Evolutionary conservation across 176 grass and related monocot genomes (phyloP).

Genomic region (Triticum dicoccoides): DNA sequence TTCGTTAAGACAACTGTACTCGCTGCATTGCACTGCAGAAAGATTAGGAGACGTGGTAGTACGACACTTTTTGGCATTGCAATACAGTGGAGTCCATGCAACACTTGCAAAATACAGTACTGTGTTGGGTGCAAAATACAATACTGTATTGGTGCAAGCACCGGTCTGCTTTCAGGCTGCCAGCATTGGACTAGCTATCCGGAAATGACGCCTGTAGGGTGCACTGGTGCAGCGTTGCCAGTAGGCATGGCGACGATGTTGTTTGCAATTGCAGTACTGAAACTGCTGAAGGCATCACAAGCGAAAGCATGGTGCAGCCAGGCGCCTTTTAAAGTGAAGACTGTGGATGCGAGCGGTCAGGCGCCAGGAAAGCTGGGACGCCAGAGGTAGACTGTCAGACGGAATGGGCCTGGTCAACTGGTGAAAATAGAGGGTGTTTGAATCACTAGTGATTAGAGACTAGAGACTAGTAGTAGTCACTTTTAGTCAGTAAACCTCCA

Average conservation of each 20-base stretch:
- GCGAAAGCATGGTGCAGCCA: not conserved
- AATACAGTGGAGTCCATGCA: not conserved
- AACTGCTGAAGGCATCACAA: not conserved
- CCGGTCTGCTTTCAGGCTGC: not conserved
- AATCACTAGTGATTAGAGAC: too few relatives aligned
- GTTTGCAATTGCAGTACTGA: not conserved
- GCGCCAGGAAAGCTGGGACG: not conserved
- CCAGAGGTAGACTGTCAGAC: not conserved
- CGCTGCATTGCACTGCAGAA: not conserved
- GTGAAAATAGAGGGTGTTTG: not conserved
- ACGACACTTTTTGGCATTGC: not conserved
- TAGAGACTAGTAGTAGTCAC: too few relatives aligned
- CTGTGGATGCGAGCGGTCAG: not conserved
- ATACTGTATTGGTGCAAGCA: too few relatives aligned
- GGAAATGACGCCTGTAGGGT: not conserved
- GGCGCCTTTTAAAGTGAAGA: not conserved
- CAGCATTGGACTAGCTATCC: not conserved
- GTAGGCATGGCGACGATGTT: too few relatives aligned
- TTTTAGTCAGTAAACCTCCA: too few relatives aligned
- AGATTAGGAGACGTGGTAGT: not conserved
- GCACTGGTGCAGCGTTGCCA: not conserved
- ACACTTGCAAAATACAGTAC: not conserved
- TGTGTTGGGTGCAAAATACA: too few relatives aligned
- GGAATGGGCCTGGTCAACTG: not conserved
- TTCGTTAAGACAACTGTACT: not conserved